Evolutionary conservation across 2,329 filamentous ascomycete genomes (phyloP).

Genomic region (Byssoonygena ceratinophila): DNA sequence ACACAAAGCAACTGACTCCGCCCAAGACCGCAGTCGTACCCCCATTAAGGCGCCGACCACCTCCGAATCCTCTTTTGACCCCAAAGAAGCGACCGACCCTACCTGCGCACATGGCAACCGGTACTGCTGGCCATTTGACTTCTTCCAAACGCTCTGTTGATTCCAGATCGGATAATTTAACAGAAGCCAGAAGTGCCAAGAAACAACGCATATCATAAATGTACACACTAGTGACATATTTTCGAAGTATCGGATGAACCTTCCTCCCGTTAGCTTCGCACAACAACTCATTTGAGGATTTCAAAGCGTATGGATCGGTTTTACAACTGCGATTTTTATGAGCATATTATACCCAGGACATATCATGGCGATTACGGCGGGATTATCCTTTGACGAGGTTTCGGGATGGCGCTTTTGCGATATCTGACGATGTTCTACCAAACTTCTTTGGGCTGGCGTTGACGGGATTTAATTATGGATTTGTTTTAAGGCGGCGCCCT

Average conservation of each 20-base stretch:
- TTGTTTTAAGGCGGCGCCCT: not conserved
- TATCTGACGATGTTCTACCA: too few species aligned
- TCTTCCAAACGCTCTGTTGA: not conserved
- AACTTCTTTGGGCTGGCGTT: not conserved
- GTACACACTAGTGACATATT: too few species aligned
- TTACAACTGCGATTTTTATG: not conserved
- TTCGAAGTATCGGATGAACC: not conserved
- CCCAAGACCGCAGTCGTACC: not conserved
- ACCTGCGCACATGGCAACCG: not conserved
- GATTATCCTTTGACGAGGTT: not conserved
- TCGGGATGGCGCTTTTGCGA: too few species aligned
- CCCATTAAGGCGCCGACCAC: constrained; percentile 2
- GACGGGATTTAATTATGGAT: not conserved
- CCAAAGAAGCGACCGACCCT: not conserved
- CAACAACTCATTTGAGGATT: not conserved
- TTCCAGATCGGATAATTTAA: not conserved
- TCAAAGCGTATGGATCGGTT: not conserved
- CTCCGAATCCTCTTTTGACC: constrained; percentile 7
- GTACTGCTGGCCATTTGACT: not conserved
- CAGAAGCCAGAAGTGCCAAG: not conserved
- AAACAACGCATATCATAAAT: not conserved
- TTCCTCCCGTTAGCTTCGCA: not conserved
- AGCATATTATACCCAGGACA: not conserved
- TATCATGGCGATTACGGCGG: not conserved
- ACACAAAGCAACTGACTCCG: not conserved